Evolutionary conservation across 371 early-diverging fungal genomes (phyloP), one percentile per base, ranked within the genome.

Genomic region (Capniomyces stellatus): DNA sequence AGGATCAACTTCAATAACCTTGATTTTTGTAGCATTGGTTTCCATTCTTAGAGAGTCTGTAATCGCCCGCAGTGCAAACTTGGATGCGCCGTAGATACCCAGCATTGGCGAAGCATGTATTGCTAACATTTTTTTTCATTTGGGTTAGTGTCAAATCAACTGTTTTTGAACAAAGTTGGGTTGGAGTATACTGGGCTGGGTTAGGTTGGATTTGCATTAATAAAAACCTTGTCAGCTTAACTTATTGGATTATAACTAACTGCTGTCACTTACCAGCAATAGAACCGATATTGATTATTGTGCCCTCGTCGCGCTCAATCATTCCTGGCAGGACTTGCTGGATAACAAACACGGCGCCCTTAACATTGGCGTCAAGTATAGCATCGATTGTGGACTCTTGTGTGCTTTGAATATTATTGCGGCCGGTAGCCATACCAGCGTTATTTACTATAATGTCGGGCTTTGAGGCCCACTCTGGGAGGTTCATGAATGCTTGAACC

Each of bases 361-460:
- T 89, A 58, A 93, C 78, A 61, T 94, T 94, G 43, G 91, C 90
- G 49, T 84, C 83, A 43, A 94, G 58, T 79, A 91, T 85, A 46
- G 76, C 71, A 58, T 92, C 83, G 58, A 85, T 72, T 10, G 71
- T 79, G 0, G 77, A 74, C 27, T 70, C 72, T 3, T 69, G 57
- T 2, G 83, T 74, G 2, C 75, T 71, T 30, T 69, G 76, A 21
- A 92, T 62, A 22, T 73, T 75, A 57, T 90, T 89, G 22, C 84
- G 48, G 3, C 93, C 93, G 56, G 87, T 63, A 8, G 85, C 92
- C 48, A 92, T 63, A 10, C 86, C 85, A 4, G 77, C 78, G 55
- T 80, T 78, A 74, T 78, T 85, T 29, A 92, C 78, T 6, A 92
- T 65, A 1, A 92, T 73, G 62, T 87, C 85, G 2, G n/a, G n/a